phyloP scores from a whole-genome alignment of 2,329 filamentous ascomycete species.

The Mariannaea sp. region DNA sequence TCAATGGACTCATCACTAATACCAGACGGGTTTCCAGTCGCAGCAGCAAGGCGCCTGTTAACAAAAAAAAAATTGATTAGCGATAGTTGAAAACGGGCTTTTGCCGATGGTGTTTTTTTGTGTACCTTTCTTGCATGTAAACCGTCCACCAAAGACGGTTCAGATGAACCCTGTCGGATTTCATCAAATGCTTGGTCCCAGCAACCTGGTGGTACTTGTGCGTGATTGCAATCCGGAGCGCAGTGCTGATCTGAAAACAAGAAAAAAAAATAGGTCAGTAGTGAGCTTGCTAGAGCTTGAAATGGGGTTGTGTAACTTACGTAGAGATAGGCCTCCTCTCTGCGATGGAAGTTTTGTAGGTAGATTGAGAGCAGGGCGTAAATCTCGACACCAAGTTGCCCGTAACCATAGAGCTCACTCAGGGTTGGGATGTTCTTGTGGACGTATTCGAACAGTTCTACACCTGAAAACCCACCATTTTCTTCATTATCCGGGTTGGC shows the following conservation, averaged over 20 bases:
- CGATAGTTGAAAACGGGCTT: no score
- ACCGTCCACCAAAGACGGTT: constrained; percentile 20
- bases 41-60: constrained; percentile 31
- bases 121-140: constrained; percentile 36
- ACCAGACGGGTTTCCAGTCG: constrained; percentile 35
- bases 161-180: constrained; percentile 31
- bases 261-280: no score
- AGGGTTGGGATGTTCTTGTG: constrained; percentile 37
- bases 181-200: constrained; percentile 34
- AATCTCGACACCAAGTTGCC: constrained; percentile 38
- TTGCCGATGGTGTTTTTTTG: rapidly evolving
- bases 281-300: rapidly evolving
- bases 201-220: constrained; percentile 39
- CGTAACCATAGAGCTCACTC: constrained; percentile 34
- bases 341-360: constrained; percentile 33
- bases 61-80: not conserved
- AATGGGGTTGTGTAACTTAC: constrained; percentile 6
- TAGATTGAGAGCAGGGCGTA: constrained; percentile 36
- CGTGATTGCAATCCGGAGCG: constrained; percentile 35
- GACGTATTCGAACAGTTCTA: constrained; percentile 33
- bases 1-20: constrained; percentile 36
- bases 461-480: constrained; percentile 32
- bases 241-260: constrained; percentile 32
- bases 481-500: constrained; percentile 35
- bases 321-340: constrained; percentile 36